These are phyloP conservation scores for Diplodia sapinea DNA, from an alignment of 2,329 filamentous ascomycete species.

Conservation along the genomic window DNA sequence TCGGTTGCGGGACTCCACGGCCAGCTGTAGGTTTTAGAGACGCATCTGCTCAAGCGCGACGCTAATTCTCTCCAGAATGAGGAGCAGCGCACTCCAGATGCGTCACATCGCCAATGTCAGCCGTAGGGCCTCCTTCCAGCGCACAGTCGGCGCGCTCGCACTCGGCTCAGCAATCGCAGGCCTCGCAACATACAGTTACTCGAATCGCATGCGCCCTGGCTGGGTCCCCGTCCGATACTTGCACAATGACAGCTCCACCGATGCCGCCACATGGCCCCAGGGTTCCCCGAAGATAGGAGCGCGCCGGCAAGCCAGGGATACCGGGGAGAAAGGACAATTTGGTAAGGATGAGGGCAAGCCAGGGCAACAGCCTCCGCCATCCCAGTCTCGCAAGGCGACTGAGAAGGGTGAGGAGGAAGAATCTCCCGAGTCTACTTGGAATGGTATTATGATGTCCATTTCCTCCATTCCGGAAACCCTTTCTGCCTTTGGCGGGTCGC, in stretches of 20 bases:
- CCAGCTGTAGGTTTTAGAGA: not conserved
- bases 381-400: constrained; percentile 42
- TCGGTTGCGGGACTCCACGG: constrained; percentile 16
- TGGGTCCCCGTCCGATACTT: constrained; percentile 4
- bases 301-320: not conserved
- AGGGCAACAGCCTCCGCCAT: constrained; percentile 43
- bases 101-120: not conserved
- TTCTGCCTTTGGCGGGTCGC: constrained; percentile 53
- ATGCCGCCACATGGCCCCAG: constrained; percentile 11
- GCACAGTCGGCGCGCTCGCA: constrained; percentile 17
- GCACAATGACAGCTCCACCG: constrained; percentile 18
- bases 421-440: constrained; percentile 40
- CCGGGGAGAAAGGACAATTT: not conserved
- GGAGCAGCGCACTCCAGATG: not conserved
- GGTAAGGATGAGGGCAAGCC: constrained; percentile 32
- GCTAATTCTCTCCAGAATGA: constrained; percentile 23
- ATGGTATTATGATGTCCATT: constrained; percentile 43
- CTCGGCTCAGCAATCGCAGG: constrained; percentile 26
- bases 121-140: constrained; percentile 16
- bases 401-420: constrained; percentile 37
- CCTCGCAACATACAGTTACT: constrained; percentile 1
- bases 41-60: not conserved
- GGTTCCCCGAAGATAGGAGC: constrained; percentile 5
- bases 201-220: not conserved
- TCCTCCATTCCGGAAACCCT: constrained; percentile 40